Conservation (phyloP, 2,329 filamentous ascomycete species). For the Microcyclosporella mali region DNA sequence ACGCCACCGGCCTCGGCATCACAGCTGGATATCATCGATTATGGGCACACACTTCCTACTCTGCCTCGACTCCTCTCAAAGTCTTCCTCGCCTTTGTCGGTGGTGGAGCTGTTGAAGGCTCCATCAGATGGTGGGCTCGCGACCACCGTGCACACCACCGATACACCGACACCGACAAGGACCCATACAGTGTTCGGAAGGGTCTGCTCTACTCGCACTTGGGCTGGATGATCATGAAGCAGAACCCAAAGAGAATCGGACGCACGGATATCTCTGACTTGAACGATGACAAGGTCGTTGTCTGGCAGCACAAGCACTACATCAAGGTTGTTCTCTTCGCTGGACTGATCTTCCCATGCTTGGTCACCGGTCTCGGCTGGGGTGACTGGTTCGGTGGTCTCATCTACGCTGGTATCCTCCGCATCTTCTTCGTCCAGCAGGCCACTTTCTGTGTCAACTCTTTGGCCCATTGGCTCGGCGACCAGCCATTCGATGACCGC, state of each 20-base stretch:
- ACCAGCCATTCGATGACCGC: conserved; percentile 88
- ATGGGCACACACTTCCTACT: conserved; percentile 82
- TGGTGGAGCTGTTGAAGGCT: conserved; percentile 77
- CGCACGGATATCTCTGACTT: conserved; percentile 83
- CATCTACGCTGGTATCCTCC: conserved; percentile 77
- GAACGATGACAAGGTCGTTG: conserved; percentile 77
- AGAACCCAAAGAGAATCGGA: conserved; percentile 83
- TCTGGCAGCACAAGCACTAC: conserved; percentile 85
- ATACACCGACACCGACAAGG: conserved; percentile 88
- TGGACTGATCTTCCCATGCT: conserved; percentile 67
- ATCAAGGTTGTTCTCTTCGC: conserved; percentile 72
- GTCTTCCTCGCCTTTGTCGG: conserved; percentile 77
- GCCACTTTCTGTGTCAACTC: conserved; percentile 93
- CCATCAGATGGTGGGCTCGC: conserved; percentile 82
- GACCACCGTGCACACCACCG: conserved; percentile 84
- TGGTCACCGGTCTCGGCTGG: conserved; percentile 73
- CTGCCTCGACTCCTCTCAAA: conserved; percentile 66
- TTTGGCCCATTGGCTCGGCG: conserved; percentile 82
- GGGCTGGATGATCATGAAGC: conserved; percentile 90
- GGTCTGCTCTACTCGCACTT: conserved; percentile 77
- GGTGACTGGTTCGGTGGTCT: conserved; percentile 76
- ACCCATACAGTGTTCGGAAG: conserved; percentile 86
- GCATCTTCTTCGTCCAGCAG: conserved; percentile 86
- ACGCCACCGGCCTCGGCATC: conserved; percentile 55
- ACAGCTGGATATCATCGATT: conserved; percentile 66